Percentiles rank a stretch among this genome's conserved stretches.
Conservation (phyloP, 345 rosid species). For the Eucalyptus microcorys region DNA sequence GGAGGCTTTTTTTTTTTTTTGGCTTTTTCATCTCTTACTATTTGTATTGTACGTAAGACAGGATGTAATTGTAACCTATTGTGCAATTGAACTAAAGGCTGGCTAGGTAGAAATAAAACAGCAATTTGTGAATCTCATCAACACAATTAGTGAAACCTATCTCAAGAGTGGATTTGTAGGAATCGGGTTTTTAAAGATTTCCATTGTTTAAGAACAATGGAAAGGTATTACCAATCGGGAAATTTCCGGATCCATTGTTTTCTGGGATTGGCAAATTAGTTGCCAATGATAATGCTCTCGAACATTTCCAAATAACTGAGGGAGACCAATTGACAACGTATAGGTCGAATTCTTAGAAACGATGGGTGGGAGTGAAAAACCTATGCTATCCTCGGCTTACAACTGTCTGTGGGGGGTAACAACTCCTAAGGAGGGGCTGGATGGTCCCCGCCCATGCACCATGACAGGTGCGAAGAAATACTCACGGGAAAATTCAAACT, state of each 20-base stretch:
- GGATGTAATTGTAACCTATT: not conserved
- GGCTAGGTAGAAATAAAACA: not conserved
- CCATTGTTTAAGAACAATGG: not conserved
- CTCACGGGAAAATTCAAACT: no score
- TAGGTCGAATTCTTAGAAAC: not conserved
- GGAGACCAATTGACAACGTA: not conserved
- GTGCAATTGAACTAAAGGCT: not conserved
- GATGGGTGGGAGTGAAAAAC: not conserved
- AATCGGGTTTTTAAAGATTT: not conserved
- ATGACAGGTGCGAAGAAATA: no score
- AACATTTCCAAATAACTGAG: not conserved
- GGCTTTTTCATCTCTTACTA: not conserved
- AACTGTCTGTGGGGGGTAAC: not conserved
- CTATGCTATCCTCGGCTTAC: not conserved
- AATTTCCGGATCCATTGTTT: not conserved
- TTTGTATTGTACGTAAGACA: not conserved
- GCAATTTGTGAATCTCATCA: not conserved
- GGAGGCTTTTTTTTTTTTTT: not conserved
- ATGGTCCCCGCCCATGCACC: not conserved
- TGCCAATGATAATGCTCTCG: not conserved
- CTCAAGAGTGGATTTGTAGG: not conserved
- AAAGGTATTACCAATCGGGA: not conserved
- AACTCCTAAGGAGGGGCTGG: not conserved
- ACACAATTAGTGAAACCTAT: not conserved
- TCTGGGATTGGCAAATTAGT: not conserved